Evolutionary conservation across 1,139 yeast species (phyloP).

Genomic region (Hemisphaericaspora lyxosophila): DNA sequence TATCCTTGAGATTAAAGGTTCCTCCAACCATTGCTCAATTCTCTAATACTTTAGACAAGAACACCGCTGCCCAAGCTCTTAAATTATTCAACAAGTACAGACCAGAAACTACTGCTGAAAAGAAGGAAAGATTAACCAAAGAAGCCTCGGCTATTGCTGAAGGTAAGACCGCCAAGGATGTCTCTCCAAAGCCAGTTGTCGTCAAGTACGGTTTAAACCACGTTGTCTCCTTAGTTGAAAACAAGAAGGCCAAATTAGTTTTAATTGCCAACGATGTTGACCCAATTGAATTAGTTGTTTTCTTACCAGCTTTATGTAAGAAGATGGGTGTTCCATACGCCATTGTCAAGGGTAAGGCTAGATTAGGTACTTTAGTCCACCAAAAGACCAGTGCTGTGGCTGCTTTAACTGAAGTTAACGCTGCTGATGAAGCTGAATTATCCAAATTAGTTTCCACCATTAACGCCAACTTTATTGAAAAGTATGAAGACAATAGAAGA

Average conservation of each 20-base stretch:
- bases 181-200: slow-evolving; percentile 90
- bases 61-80: slow-evolving; percentile 95
- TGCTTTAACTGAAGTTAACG: slow-evolving; percentile 88
- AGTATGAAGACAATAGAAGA: slow-evolving; percentile 91
- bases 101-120: slow-evolving; percentile 95
- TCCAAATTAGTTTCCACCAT: slow-evolving; percentile 88
- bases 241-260: slow-evolving; percentile 96
- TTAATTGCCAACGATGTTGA: slow-evolving; percentile 98
- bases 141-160: slow-evolving; percentile 99
- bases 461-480: slow-evolving; percentile 85
- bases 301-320: slow-evolving; percentile 97
- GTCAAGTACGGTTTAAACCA: slow-evolving; percentile 98
- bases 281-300: slow-evolving; percentile 95
- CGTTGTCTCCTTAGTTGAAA: slow-evolving; percentile 93
- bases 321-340: slow-evolving; percentile 99
- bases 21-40: slow-evolving; percentile 98
- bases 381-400: slow-evolving; percentile 95
- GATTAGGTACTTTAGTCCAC: slow-evolving; percentile 97
- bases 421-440: slow-evolving; percentile 92
- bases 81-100: slow-evolving; percentile 97
- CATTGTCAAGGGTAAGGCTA: slow-evolving; percentile 97
- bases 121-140: slow-evolving; percentile 97
- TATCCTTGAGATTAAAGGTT: slow-evolving; percentile 93
- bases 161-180: slow-evolving; percentile 95
- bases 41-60: slow-evolving; percentile 93